Base-by-base conservation (phyloP, 164 flowering plant species). In the Aristolochia californica region DNA sequence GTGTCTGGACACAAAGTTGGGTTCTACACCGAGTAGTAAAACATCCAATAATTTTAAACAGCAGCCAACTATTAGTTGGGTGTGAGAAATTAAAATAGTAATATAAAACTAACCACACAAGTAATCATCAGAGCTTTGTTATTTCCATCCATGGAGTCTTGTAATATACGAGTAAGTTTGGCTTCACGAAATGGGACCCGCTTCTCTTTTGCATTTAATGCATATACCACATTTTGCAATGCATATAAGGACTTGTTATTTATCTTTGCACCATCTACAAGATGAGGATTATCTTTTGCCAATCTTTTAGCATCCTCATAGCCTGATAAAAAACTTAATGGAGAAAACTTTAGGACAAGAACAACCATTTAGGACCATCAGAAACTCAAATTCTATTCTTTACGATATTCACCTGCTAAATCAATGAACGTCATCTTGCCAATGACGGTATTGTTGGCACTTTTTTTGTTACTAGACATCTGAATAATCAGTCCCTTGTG, bases 401-500 rank as follows among this genome's bases (percentile, higher is more conserved):
- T 1, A 43, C 13, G 21, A 23, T 52, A 20, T 17, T 13, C 21
- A 87, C 96, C 93, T 74, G 96, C 87, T 59, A 88, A 67, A 58
- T 85, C 96, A 59, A 88, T 77, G 64, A 88, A 83, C 63, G 77
- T 80, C 74, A 88, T 69, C 79, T 82, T 82, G 44, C 83, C 76
- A 20, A 64, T 48, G 22, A 51, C 43, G 43, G 43, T 56, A 45
- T 61, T 11, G 21, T 65, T 72, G n/a, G 57, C 56, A 24, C 30
- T 61, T 34, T 60, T 77, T 62, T 56, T 60, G 50, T 27, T 58
- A 52, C 72, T 54, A 50, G 68, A 61, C 11, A 85, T 59, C 68
- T 78, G 63, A 40, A 88, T 64, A 22, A 77, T 82, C 48, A 83
- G 57, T 26, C 90, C 86, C 71, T 65, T 77, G 64, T 85, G 95